phyloP scores from a whole-genome alignment of 139 green algal species.

The Mesostigma viride region DNA sequence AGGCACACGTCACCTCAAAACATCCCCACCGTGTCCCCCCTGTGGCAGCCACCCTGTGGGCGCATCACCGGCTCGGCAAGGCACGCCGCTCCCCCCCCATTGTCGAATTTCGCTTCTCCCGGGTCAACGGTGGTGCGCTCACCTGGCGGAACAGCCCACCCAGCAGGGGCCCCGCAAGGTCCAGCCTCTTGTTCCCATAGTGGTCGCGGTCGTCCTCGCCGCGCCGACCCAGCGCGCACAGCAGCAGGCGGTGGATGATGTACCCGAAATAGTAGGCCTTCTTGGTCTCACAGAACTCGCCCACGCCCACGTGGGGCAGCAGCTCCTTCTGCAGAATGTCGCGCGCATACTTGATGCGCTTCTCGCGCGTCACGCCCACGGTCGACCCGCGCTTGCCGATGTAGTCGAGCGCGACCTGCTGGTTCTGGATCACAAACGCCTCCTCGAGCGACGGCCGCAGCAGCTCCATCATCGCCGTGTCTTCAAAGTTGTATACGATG shows the following conservation, averaged over 20 bases:
- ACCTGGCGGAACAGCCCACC: constrained; percentile 35
- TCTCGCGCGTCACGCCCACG: constrained; percentile 62
- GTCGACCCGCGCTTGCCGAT: constrained; percentile 72
- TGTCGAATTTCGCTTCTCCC: too few relatives aligned
- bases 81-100: too few relatives aligned
- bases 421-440: constrained; percentile 75
- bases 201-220: constrained; percentile 84
- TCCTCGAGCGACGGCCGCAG: constrained; percentile 88
- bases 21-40: too few relatives aligned
- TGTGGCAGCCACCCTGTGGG: too few relatives aligned
- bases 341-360: constrained; percentile 65
- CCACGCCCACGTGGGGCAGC: constrained; percentile 44
- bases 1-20: too few relatives aligned
- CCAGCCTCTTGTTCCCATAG: constrained; percentile 95
- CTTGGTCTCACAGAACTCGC: constrained; percentile 44
- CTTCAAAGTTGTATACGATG: constrained; percentile 49
- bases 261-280: constrained; percentile 47
- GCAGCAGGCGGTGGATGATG: constrained; percentile 40
- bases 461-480: constrained; percentile 89
- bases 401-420: constrained; percentile 83
- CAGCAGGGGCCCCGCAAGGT: constrained; percentile 44
- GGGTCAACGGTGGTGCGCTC: background rate
- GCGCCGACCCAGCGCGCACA: constrained; percentile 26
- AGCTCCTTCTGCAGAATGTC: constrained; percentile 50
- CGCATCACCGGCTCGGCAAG: too few relatives aligned